phyloP scores from a whole-genome alignment of 2,329 filamentous ascomycete species.

The Claviceps maximensis region DNA sequence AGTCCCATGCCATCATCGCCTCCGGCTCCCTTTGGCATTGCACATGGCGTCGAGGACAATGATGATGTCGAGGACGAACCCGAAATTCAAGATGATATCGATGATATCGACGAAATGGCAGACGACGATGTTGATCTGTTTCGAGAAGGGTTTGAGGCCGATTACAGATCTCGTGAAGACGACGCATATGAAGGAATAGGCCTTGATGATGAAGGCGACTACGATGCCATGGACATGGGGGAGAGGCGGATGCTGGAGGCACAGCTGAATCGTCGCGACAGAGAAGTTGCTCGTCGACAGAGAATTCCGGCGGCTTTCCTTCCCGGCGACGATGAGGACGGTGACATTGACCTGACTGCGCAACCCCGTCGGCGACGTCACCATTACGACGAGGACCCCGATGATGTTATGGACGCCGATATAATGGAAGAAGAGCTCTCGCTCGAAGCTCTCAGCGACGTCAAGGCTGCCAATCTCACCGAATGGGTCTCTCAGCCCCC shows the following conservation, averaged over 20 bases:
- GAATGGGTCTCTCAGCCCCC: slow-evolving; percentile 89
- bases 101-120: slow-evolving; percentile 69
- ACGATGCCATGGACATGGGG: slow-evolving; percentile 53
- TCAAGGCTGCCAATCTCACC: slow-evolving; percentile 84
- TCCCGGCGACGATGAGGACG: slow-evolving; percentile 73
- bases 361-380: slow-evolving; percentile 77
- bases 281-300: slow-evolving; percentile 53
- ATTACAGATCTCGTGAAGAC: slow-evolving; percentile 53
- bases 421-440: slow-evolving; percentile 94
- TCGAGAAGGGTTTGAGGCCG: slow-evolving; percentile 57
- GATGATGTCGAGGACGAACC: slow-evolving; percentile 61
- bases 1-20: slow-evolving; percentile 56
- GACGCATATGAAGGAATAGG: slow-evolving; percentile 59
- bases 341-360: slow-evolving; percentile 68
- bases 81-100: slow-evolving; percentile 58
- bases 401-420: slow-evolving; percentile 83
- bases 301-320: slow-evolving; percentile 61
- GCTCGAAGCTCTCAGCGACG: slow-evolving; percentile 78
- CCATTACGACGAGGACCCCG: slow-evolving; percentile 86
- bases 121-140: slow-evolving; percentile 74
- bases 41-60: slow-evolving; percentile 53
- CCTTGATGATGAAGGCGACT: slow-evolving; percentile 68
- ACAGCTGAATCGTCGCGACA: slow-evolving; percentile 60
- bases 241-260: slow-evolving; percentile 58
- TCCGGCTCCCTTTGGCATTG: slow-evolving; percentile 45